These are phyloP conservation scores for Uromyces viciae-fabae DNA, from an alignment of 1,284 basidiomycete genomes.

Conservation along the genomic window DNA sequence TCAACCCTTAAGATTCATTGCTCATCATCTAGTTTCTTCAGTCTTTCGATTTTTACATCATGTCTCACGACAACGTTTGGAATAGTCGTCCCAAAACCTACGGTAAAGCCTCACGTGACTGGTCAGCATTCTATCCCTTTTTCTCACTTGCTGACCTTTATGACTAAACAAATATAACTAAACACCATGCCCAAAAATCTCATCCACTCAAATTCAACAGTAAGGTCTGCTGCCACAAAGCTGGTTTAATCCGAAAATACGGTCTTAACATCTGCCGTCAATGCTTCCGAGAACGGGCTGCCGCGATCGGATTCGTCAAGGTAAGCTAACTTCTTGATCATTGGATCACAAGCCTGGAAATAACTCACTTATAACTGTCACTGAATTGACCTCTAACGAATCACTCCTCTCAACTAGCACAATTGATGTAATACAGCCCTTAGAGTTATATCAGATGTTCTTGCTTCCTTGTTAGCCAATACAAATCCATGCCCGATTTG, in stretches of 20 bases:
- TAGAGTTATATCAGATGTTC: no score
- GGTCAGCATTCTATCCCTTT: constrained; percentile 60
- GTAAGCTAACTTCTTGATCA: constrained; percentile 8
- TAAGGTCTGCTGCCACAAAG: constrained; percentile 91
- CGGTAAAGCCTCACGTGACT: constrained; percentile 92
- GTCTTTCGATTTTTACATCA: constrained; percentile 57
- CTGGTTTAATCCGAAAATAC: constrained; percentile 75
- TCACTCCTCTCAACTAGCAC: constrained; percentile 1
- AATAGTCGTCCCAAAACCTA: constrained; percentile 88
- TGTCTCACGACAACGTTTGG: constrained; percentile 89
- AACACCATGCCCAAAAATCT: background rate
- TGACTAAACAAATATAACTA: background rate
- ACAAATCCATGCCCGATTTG: no score
- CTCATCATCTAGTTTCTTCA: background rate
- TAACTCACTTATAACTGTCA: background rate
- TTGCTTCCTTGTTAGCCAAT: no score
- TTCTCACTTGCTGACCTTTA: background rate
- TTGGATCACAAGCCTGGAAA: background rate
- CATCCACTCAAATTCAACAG: constrained; percentile 56
- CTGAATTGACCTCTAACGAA: no score
- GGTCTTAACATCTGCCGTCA: constrained; percentile 45
- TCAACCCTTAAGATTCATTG: background rate
- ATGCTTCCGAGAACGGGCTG: constrained; percentile 44
- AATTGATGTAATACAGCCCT: no score
- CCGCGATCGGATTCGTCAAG: constrained; percentile 43